Percentiles rank a stretch among this genome's conserved stretches.
Evolutionary conservation across 1,284 basidiomycete species (phyloP).

Genomic region (Ceratobasidium sp.): DNA sequence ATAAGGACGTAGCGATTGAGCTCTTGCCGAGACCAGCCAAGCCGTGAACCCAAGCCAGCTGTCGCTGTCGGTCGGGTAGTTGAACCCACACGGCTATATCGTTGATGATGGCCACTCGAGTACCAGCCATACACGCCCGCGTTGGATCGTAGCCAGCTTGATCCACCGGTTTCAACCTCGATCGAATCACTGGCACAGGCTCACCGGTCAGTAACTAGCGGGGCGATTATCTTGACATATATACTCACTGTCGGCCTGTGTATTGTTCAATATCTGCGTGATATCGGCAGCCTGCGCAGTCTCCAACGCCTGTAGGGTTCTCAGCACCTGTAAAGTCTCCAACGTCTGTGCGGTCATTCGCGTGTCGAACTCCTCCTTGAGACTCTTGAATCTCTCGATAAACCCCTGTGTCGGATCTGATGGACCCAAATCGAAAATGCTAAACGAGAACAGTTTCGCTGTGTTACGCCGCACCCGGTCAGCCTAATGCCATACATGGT

Average conservation of each 20-base stretch:
- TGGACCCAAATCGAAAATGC: background rate
- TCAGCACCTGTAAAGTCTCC: too few relatives aligned
- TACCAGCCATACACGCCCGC: background rate
- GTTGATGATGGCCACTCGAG: background rate
- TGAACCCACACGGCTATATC: background rate
- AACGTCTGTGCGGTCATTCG: background rate
- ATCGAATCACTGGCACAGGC: background rate
- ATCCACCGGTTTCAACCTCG: background rate
- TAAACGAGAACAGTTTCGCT: background rate
- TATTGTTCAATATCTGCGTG: too few relatives aligned
- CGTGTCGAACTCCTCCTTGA: background rate
- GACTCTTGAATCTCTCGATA: background rate
- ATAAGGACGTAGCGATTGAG: slow-evolving; percentile 52
- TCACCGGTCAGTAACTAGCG: too few relatives aligned
- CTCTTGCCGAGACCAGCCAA: slow-evolving; percentile 53
- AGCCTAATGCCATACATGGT: too few relatives aligned
- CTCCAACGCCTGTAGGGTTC: too few relatives aligned
- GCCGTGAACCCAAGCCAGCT: slow-evolving; percentile 51
- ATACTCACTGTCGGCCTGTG: too few relatives aligned
- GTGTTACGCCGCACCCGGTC: background rate
- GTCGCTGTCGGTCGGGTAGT: background rate
- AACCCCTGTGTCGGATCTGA: background rate
- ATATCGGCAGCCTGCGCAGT: too few relatives aligned
- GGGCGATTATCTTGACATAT: too few relatives aligned
- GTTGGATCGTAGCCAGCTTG: background rate